Evolutionary conservation across 345 rosid species (phyloP).

Genomic region (Lepidium sativum): DNA sequence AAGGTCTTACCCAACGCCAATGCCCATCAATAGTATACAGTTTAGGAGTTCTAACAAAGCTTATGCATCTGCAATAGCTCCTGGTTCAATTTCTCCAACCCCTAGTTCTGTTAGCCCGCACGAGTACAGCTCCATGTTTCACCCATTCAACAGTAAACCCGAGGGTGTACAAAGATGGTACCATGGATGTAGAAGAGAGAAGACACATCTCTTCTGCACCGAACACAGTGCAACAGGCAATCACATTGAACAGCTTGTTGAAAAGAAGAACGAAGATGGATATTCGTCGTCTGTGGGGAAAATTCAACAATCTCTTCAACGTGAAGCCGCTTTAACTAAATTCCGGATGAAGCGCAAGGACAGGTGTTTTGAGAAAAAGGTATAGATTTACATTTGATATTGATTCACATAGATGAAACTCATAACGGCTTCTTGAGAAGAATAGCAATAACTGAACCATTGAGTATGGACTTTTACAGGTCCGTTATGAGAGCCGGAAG

Average conservation of each 20-base stretch:
- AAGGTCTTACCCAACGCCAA: constrained; percentile 37
- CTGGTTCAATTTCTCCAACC: constrained; percentile 35
- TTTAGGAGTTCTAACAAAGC: constrained; percentile 29
- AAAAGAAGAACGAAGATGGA: constrained; percentile 46
- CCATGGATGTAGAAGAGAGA: constrained; percentile 41
- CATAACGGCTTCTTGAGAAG: background rate
- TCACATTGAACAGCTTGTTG: constrained; percentile 40
- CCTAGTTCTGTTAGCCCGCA: constrained; percentile 51
- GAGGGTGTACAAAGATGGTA: constrained; percentile 31
- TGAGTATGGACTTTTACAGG: constrained; percentile 33
- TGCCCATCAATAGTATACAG: constrained; percentile 37
- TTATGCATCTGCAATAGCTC: constrained; percentile 35
- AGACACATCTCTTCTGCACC: constrained; percentile 43
- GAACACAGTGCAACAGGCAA: constrained; percentile 63
- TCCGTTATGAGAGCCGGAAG: constrained; percentile 64
- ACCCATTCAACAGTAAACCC: constrained; percentile 32
- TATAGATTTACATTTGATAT: constrained; percentile 19
- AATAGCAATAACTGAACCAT: background rate
- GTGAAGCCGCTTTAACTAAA: constrained; percentile 85
- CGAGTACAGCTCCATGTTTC: constrained; percentile 37
- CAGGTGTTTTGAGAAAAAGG: constrained; percentile 93
- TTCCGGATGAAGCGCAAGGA: constrained; percentile 94
- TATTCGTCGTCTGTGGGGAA: constrained; percentile 27
- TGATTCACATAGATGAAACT: background rate
- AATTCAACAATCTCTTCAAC: constrained; percentile 43